A percentile compares a stretch with the other conserved stretches of the same genome.
Evolutionary conservation across 129 eudicot species (phyloP).

Genomic region (Flaveria sonorensis): DNA sequence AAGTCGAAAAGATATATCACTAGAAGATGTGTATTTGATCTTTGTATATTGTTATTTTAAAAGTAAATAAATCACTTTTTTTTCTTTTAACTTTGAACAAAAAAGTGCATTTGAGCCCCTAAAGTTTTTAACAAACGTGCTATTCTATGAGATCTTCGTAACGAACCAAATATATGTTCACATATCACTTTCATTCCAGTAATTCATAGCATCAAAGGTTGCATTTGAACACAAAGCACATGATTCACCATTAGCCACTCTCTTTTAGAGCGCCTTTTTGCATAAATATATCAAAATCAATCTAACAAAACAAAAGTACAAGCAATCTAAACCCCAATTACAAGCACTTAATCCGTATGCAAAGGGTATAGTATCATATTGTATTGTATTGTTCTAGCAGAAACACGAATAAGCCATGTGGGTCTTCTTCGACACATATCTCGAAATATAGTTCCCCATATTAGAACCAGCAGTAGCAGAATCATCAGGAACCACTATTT

Average conservation of each 20-base stretch:
- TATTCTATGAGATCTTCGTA: no score
- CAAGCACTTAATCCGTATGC: conserved; percentile 4
- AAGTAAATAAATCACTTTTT: no score
- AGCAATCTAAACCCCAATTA: conserved; percentile 10
- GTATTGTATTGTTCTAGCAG: conserved; percentile 6
- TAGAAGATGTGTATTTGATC: no score
- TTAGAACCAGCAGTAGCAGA: conserved; percentile 46
- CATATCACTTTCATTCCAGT: conserved; percentile 11
- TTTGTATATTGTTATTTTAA: no score
- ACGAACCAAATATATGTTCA: no score
- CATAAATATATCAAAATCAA: conserved; percentile 11
- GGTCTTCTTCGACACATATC: conserved; percentile 70
- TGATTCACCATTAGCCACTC: neutral
- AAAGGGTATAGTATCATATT: neutral
- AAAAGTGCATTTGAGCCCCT: no score
- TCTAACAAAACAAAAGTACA: conserved; percentile 8
- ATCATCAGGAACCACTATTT: conserved; percentile 77
- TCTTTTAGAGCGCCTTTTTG: conserved; percentile 2
- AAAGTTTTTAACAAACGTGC: no score
- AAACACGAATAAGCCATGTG: conserved; percentile 48
- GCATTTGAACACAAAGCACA: conserved; percentile 8
- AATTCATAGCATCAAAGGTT: neutral
- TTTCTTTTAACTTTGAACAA: no score
- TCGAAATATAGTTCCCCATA: conserved; percentile 54
- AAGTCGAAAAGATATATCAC: no score